These are phyloP conservation scores for Aureobasidium pullulans DNA, from an alignment of 2,329 filamentous ascomycete species.

Conservation along the genomic window DNA sequence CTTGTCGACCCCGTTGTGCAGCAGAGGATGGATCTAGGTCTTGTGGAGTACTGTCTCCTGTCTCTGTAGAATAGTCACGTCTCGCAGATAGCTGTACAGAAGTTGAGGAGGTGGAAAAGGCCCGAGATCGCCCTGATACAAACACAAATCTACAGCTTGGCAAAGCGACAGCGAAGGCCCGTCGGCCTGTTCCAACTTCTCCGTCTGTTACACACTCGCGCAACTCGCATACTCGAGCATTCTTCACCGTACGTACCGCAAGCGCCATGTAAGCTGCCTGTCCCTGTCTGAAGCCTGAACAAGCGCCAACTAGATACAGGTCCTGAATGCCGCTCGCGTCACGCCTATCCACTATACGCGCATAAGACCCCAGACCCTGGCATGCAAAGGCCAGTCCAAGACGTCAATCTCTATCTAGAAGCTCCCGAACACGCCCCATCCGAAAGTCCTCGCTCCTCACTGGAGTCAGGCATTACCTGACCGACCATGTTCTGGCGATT, in stretches of 20 bases:
- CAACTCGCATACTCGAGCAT: neutral
- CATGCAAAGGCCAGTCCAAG: slow-evolving; percentile 4
- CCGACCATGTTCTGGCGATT: slow-evolving; percentile 95
- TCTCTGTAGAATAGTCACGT: neutral
- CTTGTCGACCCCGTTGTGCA: neutral
- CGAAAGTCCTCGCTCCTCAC: neutral
- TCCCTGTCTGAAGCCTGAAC: neutral
- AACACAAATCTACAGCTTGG: slow-evolving; percentile 4
- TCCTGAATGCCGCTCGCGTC: neutral
- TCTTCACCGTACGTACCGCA: neutral
- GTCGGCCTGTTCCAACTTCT: neutral
- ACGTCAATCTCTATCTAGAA: neutral
- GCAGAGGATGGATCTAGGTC: neutral
- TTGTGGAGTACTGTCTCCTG: neutral
- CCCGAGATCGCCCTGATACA: neutral
- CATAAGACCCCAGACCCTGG: neutral
- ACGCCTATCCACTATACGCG: neutral
- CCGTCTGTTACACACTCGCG: neutral
- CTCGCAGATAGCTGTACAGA: neutral
- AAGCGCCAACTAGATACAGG: neutral
- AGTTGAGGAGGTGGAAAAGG: neutral
- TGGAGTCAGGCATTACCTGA: slow-evolving; percentile 18
- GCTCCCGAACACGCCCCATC: neutral
- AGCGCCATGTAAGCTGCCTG: neutral
- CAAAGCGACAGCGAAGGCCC: neutral